Conservation (phyloP, 2,329 filamentous ascomycete genomes). For the Aureobasidium pullulans region DNA sequence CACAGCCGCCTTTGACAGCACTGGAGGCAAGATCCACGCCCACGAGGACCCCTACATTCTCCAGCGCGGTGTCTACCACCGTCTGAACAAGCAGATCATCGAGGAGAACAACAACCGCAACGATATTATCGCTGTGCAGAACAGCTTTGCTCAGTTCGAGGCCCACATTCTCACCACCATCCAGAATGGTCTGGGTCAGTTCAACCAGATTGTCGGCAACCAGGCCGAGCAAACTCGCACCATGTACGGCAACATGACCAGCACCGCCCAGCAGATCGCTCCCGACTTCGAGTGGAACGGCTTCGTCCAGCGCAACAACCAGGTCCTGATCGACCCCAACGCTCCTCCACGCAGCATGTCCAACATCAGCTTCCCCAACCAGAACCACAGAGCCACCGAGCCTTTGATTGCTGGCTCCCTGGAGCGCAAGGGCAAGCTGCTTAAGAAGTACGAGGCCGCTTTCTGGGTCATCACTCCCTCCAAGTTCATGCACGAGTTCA, state of each 20-base stretch:
- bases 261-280: slow-evolving; percentile 67
- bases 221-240: slow-evolving; percentile 75
- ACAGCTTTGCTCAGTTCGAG: slow-evolving; percentile 82
- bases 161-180: slow-evolving; percentile 74
- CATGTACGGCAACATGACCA: slow-evolving; percentile 78
- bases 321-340: slow-evolving; percentile 70
- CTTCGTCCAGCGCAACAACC: slow-evolving; percentile 65
- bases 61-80: slow-evolving; percentile 70
- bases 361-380: slow-evolving; percentile 77
- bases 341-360: slow-evolving; percentile 66
- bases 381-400: slow-evolving; percentile 71
- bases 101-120: slow-evolving; percentile 96
- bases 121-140: slow-evolving; percentile 85
- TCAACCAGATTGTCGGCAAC: slow-evolving; percentile 70
- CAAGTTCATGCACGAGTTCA: slow-evolving; percentile 92
- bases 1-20: slow-evolving; percentile 70
- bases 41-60: slow-evolving; percentile 83
- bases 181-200: slow-evolving; percentile 74
- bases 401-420: slow-evolving; percentile 80
- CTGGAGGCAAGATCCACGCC: slow-evolving; percentile 62
- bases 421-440: slow-evolving; percentile 84
- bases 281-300: slow-evolving; percentile 86
- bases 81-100: slow-evolving; percentile 80
- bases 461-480: slow-evolving; percentile 89
- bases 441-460: slow-evolving; percentile 68